Conservation (phyloP, 169 alveolate genomes). For the Plasmodium inui region DNA sequence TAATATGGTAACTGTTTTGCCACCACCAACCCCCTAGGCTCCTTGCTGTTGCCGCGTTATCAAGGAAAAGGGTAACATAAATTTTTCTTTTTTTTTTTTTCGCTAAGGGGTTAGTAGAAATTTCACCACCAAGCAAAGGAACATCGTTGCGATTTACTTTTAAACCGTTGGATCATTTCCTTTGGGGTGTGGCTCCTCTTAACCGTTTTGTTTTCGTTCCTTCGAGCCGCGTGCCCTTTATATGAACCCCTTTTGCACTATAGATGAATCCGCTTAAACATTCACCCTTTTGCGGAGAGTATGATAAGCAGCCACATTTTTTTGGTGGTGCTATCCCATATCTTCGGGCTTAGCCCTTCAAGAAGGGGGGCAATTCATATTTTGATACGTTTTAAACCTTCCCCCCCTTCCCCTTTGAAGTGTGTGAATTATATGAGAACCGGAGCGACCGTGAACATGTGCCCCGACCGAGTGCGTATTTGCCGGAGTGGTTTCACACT, state of each 20-base stretch:
- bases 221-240: not conserved
- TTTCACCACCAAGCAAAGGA: not conserved
- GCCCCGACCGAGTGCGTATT: not conserved
- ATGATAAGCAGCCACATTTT: not conserved
- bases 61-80: not conserved
- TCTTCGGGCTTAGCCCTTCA: not conserved
- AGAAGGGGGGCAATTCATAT: not conserved
- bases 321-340: not conserved
- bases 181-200: not conserved
- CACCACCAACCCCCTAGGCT: not conserved
- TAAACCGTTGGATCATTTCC: not conserved
- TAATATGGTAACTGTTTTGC: not conserved
- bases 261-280: not conserved
- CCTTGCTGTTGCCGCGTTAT: not conserved
- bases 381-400: not conserved
- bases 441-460: not conserved
- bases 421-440: not conserved
- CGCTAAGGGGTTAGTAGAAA: not conserved
- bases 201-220: not conserved
- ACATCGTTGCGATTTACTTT: not conserved
- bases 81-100: too few relatives aligned
- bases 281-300: not conserved
- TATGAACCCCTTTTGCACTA: not conserved
- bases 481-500: not conserved
- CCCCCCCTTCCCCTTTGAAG: not conserved